Conservation (phyloP, 2,329 filamentous ascomycete species). For the Scytalidium lignicola region DNA sequence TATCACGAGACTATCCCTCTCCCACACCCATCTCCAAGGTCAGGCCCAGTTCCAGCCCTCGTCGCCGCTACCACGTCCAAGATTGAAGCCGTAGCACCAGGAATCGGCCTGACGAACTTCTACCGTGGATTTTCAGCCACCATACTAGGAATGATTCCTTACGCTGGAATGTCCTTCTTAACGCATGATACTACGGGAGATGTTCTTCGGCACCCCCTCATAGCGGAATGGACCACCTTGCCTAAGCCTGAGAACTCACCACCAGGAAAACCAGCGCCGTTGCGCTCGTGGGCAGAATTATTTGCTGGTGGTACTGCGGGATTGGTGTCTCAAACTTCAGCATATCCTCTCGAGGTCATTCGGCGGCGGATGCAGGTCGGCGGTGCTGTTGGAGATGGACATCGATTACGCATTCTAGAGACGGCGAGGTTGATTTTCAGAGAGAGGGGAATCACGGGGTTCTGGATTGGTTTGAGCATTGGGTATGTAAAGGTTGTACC, state of each 20-base stretch:
- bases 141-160: slow-evolving; percentile 90
- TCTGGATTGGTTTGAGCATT: slow-evolving; percentile 89
- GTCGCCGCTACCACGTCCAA: slow-evolving; percentile 34
- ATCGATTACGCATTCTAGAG: slow-evolving; percentile 70
- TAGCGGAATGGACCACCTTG: slow-evolving; percentile 72
- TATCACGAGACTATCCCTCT: slow-evolving; percentile 65
- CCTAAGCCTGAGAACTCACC: slow-evolving; percentile 52
- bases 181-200: slow-evolving; percentile 91
- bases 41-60: slow-evolving; percentile 34
- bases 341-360: slow-evolving; percentile 92
- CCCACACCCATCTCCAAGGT: slow-evolving; percentile 27
- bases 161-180: slow-evolving; percentile 91
- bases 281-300: slow-evolving; percentile 85
- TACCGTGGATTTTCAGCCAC: slow-evolving; percentile 92
- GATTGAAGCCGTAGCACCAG: slow-evolving; percentile 51
- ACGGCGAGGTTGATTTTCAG: slow-evolving; percentile 69
- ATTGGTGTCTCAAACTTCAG: slow-evolving; percentile 82
- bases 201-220: slow-evolving; percentile 61
- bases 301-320: slow-evolving; percentile 80
- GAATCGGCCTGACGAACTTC: slow-evolving; percentile 77
- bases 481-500: slow-evolving; percentile 94
- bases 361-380: slow-evolving; percentile 93
- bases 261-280: slow-evolving; percentile 59
- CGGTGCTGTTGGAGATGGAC: slow-evolving; percentile 88
- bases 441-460: slow-evolving; percentile 74